Evolutionary conservation across 306 rosid genomes (phyloP).

Genomic region (Fagus crenata): DNA sequence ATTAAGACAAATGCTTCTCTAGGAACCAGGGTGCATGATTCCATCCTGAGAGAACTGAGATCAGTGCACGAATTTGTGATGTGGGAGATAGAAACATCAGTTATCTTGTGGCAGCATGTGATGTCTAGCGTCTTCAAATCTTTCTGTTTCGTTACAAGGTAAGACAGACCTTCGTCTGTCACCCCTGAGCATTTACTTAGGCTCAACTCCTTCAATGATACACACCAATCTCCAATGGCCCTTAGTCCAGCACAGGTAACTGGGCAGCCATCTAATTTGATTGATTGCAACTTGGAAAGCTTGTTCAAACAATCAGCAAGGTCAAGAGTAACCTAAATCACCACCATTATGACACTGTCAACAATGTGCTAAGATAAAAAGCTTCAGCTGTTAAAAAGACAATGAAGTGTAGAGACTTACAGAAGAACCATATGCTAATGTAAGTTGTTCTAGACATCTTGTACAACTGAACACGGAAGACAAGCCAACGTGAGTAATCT

Average conservation of each 20-base stretch:
- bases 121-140: slow-evolving; percentile 86
- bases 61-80: slow-evolving; percentile 60
- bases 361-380: slow-evolving; percentile 21
- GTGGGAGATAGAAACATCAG: slow-evolving; percentile 61
- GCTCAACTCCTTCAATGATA: slow-evolving; percentile 70
- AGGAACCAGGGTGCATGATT: slow-evolving; percentile 77
- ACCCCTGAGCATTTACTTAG: slow-evolving; percentile 88
- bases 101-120: slow-evolving; percentile 88
- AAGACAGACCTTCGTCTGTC: slow-evolving; percentile 74
- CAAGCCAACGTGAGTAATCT: slow-evolving; percentile 62
- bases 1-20: slow-evolving; percentile 68
- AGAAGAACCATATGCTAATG: slow-evolving; percentile 70
- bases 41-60: slow-evolving; percentile 87
- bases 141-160: slow-evolving; percentile 65
- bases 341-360: slow-evolving; percentile 15
- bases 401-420: slow-evolving; percentile 47
- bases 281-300: slow-evolving; percentile 72
- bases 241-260: slow-evolving; percentile 63
- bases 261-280: slow-evolving; percentile 69
- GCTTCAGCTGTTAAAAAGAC: slow-evolving; percentile 2
- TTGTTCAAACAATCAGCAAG: slow-evolving; percentile 65
- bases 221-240: slow-evolving; percentile 75
- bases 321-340: slow-evolving; percentile 68
- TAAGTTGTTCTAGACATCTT: slow-evolving; percentile 57
- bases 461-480: slow-evolving; percentile 56